Evolutionary conservation across 1,284 basidiomycete genomes (phyloP).

Genomic region (Puccinia hordei): DNA sequence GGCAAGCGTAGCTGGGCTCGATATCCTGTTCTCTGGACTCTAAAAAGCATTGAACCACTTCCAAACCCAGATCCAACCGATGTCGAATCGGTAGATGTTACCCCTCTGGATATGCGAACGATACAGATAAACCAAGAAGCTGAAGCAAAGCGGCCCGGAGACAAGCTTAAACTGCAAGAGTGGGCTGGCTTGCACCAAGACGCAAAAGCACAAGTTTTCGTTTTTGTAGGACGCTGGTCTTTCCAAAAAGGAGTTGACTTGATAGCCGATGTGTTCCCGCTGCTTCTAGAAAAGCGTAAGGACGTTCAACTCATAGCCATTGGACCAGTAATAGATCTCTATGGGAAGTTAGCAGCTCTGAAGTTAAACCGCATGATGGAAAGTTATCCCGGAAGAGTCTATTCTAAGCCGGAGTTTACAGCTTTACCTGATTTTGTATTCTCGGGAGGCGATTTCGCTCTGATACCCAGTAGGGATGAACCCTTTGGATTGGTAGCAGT

Average conservation of each 20-base stretch:
- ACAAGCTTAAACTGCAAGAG: constrained; percentile 85
- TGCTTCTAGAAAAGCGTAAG: constrained; percentile 78
- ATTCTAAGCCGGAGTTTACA: constrained; percentile 86
- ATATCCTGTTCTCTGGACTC: constrained; percentile 88
- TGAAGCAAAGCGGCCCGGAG: constrained; percentile 82
- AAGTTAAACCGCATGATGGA: constrained; percentile 89
- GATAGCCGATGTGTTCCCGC: constrained; percentile 89
- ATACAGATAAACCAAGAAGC: constrained; percentile 75
- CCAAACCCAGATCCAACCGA: constrained; percentile 81
- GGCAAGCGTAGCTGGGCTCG: constrained; percentile 92
- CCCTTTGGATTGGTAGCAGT: constrained; percentile 92
- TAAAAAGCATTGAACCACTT: constrained; percentile 88
- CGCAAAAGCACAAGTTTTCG: constrained; percentile 81
- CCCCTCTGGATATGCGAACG: constrained; percentile 70
- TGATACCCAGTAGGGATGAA: constrained; percentile 78
- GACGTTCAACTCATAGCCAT: constrained; percentile 82
- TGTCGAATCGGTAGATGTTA: constrained; percentile 83
- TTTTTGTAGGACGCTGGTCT: constrained; percentile 94
- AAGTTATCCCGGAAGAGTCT: constrained; percentile 86
- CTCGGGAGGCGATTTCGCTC: constrained; percentile 87
- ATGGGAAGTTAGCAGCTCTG: constrained; percentile 88
- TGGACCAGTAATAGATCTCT: constrained; percentile 88
- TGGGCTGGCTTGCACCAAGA: constrained; percentile 90
- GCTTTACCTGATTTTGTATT: constrained; percentile 87
- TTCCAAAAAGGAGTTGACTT: constrained; percentile 88